Evolutionary conservation across 108 stramenopile species (phyloP), one percentile per base, ranked within the genome.

Genomic region (Conticribra weissflogii): DNA sequence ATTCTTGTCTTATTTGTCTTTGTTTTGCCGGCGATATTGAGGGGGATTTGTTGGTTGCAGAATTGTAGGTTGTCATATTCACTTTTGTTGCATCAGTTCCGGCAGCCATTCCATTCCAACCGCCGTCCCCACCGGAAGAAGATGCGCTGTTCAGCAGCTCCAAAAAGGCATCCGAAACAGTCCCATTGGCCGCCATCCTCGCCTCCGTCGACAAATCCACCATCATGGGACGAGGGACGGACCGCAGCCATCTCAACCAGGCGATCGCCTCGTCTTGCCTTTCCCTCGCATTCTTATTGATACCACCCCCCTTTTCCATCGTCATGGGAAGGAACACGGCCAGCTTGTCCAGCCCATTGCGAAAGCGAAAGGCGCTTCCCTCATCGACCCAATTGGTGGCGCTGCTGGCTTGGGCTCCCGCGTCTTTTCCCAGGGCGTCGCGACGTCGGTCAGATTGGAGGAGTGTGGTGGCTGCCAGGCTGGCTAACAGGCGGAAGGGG

Each of bases 301-400:
- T 34, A 17, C 45, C 48, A 23, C 36, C 53, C 18, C 24, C 19
- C 29, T 22, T 18, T 1, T 34, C 49, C 12, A 53, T 54, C 1
- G n/a, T n/a, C n/a, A n/a, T n/a, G n/a, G 71, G 71, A 0, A 72
- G 34, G 1, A 23, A 52, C 12, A 78, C 41, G 25, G 41, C 34
- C 44, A 91, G 30, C 52, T 63, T 58, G 53, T 88, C 85, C 47
- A 91, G 34, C 12, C 78, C 71, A 17, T 78, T 72, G 58, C 85
- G 62, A 17, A 91, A 61, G 2, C 64, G 74, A 78, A 85, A 85
- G 24, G 86, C 76, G 44, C 78, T 61, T 15, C 73, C 83, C 48
- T 88, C 90, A 46, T 88, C 81, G 44, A 91, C 87, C 90, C 90
- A 91, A 53, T 86, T 90, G 50, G 85, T 88, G n/a, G 85, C 81